Base-by-base conservation (phyloP, 179 eudicot species). In the Corrigiola litoralis region DNA sequence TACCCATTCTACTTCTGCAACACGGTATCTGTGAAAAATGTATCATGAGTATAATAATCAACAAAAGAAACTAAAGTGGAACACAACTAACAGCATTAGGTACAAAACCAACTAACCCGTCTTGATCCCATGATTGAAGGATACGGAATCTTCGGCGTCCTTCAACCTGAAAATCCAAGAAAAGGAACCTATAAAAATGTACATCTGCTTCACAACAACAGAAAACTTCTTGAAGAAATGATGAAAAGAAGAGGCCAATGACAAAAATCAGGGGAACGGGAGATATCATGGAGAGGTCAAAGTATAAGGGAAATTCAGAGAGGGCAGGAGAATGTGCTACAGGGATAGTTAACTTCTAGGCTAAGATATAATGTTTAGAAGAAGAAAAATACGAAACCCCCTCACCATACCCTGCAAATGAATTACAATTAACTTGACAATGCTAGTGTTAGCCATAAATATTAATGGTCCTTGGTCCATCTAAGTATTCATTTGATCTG, bases 1-100 rank as follows among this genome's bases (percentile, higher is more conserved):
- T 42, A 86, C 78, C 98, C 98, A 92, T 62, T 92, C 90, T 74
- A 84, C 84, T 81, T 90, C 97, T 53, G 95, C 98, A 49, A 92
- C 87, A 32, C 97, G 95, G 60, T 94, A 94, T 61, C 97, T 94
- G 70, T 40, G 23, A 3, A 75, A 72, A 53, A 44, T 61, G 70
- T n/a, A 68, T 21, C 20, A 52, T 10, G 31, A 42, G 12, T 38
- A 16, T 0, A 4, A 11, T 29, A 25, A 67, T 44, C 41, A 28
- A n/a, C n/a, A n/a, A n/a, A 4, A 48, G 34, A 36, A 4, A 23
- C 17, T 23, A 58, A 4, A 28, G 37, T 11, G 14, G 21, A 18
- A 24, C 32, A 59, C 27, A 60, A 44, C 47, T 55, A 57, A 18
- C 40, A 34, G 11, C 2, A 63, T 21, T 34, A 31, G 59, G 36